These are phyloP conservation scores for Fragilariopsis cylindrus DNA, from an alignment of 108 stramenopile species.

Conservation along the genomic window DNA sequence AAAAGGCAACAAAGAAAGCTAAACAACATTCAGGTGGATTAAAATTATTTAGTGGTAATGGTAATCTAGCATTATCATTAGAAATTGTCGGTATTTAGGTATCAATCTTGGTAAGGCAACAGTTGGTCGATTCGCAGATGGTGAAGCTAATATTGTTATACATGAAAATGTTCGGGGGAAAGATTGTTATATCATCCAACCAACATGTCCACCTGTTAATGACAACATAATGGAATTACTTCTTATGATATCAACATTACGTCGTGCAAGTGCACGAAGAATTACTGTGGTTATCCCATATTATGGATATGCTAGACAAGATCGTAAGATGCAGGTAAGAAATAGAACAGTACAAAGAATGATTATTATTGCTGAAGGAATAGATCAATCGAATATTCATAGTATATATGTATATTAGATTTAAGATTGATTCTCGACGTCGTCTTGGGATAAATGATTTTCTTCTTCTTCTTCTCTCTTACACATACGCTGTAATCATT, in stretches of 20 bases:
- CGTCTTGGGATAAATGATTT: not conserved
- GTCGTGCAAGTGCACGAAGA: conserved; percentile 91
- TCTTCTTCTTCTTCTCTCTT: not conserved
- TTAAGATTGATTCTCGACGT: not conserved
- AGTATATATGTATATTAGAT: not conserved
- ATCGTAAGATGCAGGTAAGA: conserved; percentile 96
- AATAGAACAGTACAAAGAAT: not conserved
- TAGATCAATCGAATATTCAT: not conserved
- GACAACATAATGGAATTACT: conserved; percentile 97
- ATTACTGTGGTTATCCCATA: conserved; percentile 99
- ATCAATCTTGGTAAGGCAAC: conserved; percentile 96
- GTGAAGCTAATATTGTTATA: conserved; percentile 97
- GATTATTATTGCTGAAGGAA: too few species aligned
- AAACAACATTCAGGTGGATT: conserved; percentile 87
- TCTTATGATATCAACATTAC: conserved; percentile 96
- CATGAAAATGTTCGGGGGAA: conserved; percentile 98
- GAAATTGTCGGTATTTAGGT: conserved; percentile 95
- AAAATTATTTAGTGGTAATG: conserved; percentile 97
- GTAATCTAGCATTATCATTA: conserved; percentile 91
- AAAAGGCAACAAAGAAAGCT: conserved; percentile 78
- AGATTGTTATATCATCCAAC: conserved; percentile 97
- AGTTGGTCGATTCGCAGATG: conserved; percentile 96
- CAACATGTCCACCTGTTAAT: conserved; percentile 98
- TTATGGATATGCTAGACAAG: conserved; percentile 99
- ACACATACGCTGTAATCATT: not conserved